Evolutionary conservation across 106 monocot genomes (phyloP), one percentile per base, ranked within the genome.

Genomic region (Dioscorea alata): DNA sequence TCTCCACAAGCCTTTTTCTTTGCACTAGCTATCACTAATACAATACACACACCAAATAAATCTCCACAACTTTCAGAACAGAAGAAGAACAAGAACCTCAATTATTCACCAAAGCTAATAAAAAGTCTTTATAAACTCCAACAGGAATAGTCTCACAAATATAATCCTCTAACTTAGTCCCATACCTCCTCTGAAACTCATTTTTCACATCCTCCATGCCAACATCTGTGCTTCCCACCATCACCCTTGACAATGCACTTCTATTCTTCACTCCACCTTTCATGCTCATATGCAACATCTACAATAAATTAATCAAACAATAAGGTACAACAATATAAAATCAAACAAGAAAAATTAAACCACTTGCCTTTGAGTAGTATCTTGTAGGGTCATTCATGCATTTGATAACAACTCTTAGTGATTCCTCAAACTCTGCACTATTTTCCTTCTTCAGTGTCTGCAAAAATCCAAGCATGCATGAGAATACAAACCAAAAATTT

Each of bases 341-440:
- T 54, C 19, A 19, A 25, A 23, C 20, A 21, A 13, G n/a, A 60
- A 4, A 22, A 23, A 22, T 23, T 21, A 22, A 23, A 19, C 19
- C 54, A 54, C 17, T 17, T 83, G 80, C 85, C 85, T 81, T 71
- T 32, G 81, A 67, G 71, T 65, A 81, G 57, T 81, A 82, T 18
- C 65, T 72, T 17, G 64, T 54, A 17, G 85, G 80, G 57, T 77
- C 42, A 21, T 53, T 67, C 59, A 86, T 78, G 72, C 85, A 86
- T 61, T 69, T 68, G 57, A 86, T 59, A 17, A 73, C 74, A n/a
- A 64, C 68, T 69, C 74, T 71, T 4, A 86, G 50, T 4, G 75
- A 78, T 4, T 69, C 69, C 58, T 78, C 78, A 52, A 81, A 86
- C 48, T 82, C 75, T 16, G 50, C 77, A 10, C 33, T 33, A 16